A percentile compares a stretch with the other conserved stretches of the same genome.
Evolutionary conservation across 2,329 filamentous ascomycete species (phyloP).

Genomic region (Pseudogymnoascus sp.): DNA sequence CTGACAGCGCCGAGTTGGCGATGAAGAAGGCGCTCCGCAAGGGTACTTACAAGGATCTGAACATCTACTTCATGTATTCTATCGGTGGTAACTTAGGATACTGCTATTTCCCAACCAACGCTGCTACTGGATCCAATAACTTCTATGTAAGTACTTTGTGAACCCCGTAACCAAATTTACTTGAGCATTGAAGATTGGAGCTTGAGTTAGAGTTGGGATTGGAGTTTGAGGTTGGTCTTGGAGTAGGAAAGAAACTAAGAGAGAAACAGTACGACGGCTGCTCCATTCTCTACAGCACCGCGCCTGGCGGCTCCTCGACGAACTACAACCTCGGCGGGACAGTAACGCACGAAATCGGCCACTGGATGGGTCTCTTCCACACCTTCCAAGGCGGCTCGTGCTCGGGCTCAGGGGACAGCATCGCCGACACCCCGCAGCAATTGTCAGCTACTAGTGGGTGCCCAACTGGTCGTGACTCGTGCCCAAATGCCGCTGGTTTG

Average conservation of each 20-base stretch:
- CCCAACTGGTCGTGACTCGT: conserved; percentile 33
- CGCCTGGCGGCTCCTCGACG: conserved; percentile 32
- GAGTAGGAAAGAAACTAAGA: background rate
- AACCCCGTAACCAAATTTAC: background rate
- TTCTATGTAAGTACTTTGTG: conserved; percentile 24
- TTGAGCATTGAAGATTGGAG: background rate
- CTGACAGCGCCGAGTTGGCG: conserved; percentile 30
- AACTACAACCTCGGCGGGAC: conserved; percentile 33
- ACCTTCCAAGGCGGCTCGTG: conserved; percentile 38
- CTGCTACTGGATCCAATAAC: conserved; percentile 26
- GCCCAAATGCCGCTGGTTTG: conserved; percentile 19
- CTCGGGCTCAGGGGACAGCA: conserved; percentile 32
- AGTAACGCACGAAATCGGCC: conserved; percentile 38
- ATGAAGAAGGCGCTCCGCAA: conserved; percentile 40
- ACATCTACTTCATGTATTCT: conserved; percentile 28
- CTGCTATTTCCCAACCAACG: conserved; percentile 21
- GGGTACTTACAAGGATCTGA: conserved; percentile 28
- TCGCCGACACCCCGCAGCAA: conserved; percentile 36
- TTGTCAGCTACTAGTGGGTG: conserved; percentile 29
- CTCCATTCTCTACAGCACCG: conserved; percentile 31
- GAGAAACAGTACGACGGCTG: conserved; percentile 29
- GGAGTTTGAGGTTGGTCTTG: conserved; percentile 9
- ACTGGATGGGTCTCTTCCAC: conserved; percentile 42
- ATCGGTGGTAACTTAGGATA: conserved; percentile 21
- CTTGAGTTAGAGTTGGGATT: background rate